Percentiles rank a stretch among this genome's conserved stretches.
These are phyloP conservation scores for Linnemannia hyalina DNA, from an alignment of 192 early-diverging fungal species.

Conservation along the genomic window DNA sequence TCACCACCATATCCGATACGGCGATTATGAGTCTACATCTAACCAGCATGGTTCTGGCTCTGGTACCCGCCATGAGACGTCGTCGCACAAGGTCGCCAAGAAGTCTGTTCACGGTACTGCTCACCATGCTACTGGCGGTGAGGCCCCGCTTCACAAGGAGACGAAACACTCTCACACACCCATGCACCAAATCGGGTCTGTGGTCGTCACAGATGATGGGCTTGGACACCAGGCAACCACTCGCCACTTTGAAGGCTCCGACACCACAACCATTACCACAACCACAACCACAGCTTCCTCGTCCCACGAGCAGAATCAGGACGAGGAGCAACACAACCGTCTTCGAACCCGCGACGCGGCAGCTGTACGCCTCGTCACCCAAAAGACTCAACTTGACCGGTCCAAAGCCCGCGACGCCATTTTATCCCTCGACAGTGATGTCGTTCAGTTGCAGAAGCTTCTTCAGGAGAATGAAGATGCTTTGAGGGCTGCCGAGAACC, in stretches of 20 bases:
- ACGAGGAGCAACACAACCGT: not conserved
- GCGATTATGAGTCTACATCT: not conserved
- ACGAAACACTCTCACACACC: not conserved
- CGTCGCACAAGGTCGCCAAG: constrained; percentile 12
- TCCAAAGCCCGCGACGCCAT: not conserved
- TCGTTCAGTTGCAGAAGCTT: constrained; percentile 9
- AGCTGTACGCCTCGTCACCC: not conserved
- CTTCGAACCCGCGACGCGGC: constrained; percentile 6
- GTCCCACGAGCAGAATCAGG: not conserved
- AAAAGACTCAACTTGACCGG: constrained; percentile 22
- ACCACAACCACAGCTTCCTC: not conserved
- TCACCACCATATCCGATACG: constrained; percentile 28
- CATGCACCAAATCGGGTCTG: too few species aligned
- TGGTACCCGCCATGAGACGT: not conserved
- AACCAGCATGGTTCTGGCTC: not conserved
- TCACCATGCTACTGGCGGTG: not conserved
- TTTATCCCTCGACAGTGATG: constrained; percentile 13
- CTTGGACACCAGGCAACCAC: not conserved
- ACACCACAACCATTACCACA: not conserved
- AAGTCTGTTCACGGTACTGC: not conserved
- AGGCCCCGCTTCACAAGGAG: not conserved
- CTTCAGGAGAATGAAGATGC: constrained; percentile 9
- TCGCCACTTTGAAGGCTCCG: not conserved
- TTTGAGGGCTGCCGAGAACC: not conserved
- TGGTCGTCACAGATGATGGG: too few species aligned